Conservation (phyloP, 495 filamentous ascomycete genomes). For the Letharia columbiana region DNA sequence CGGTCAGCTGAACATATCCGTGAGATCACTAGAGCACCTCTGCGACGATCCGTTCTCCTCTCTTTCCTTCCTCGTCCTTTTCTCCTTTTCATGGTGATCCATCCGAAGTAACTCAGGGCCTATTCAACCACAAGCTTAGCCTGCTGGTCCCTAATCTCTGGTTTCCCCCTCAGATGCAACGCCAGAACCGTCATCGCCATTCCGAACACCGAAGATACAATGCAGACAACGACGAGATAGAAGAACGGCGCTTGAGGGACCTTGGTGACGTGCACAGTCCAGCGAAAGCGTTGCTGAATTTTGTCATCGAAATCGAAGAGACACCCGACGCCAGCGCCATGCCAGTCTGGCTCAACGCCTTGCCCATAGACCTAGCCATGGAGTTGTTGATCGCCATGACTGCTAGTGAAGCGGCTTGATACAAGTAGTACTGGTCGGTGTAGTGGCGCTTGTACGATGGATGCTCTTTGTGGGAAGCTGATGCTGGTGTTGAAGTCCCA, state of each 20-base stretch:
- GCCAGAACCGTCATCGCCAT: conserved; percentile 18
- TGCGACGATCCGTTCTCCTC: background rate
- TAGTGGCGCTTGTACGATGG: conserved; percentile 15
- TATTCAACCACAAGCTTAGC: conserved; percentile 16
- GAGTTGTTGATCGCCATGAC: conserved; percentile 1
- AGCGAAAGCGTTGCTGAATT: conserved; percentile 14
- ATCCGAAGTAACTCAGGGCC: background rate
- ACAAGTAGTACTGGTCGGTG: conserved; percentile 14
- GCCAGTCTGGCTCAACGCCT: conserved; percentile 16
- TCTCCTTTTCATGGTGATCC: background rate
- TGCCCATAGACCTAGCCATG: background rate
- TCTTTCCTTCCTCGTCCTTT: background rate
- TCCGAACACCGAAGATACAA: conserved; percentile 16
- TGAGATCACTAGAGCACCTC: background rate
- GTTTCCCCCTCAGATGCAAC: conserved; percentile 7
- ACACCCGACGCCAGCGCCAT: conserved; percentile 17
- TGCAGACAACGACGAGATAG: conserved; percentile 15
- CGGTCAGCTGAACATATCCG: background rate
- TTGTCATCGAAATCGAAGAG: conserved; percentile 15
- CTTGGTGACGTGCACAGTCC: conserved; percentile 1
- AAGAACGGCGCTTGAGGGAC: conserved; percentile 18
- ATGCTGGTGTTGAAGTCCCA: conserved; percentile 1
- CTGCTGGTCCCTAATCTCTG: conserved; percentile 12
- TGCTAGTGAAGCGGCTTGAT: background rate
- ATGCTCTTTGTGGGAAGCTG: conserved; percentile 10